Percentiles rank a stretch among this genome's conserved stretches.
Conservation (phyloP, 805 yeast species). For the Metschnikowia borealis region DNA sequence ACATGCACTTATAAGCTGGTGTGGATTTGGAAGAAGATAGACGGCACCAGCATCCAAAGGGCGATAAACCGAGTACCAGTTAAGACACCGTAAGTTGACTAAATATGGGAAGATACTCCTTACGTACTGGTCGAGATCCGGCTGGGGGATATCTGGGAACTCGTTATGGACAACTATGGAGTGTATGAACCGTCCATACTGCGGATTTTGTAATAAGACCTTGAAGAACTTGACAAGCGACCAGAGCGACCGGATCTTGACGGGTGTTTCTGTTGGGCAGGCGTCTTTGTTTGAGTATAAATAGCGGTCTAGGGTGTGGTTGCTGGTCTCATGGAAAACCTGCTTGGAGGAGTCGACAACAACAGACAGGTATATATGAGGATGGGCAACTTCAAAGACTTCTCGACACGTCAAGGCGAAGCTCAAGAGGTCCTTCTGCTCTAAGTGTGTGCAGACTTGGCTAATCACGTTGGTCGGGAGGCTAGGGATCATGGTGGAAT, state of each 20-base stretch:
- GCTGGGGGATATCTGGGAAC: conserved; percentile 15
- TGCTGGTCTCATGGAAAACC: conserved; percentile 4
- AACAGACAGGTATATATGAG: conserved; percentile 10
- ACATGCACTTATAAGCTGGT: conserved; percentile 6
- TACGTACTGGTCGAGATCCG: conserved; percentile 9
- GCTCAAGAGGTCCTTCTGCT: conserved; percentile 12
- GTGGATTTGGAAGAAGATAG: conserved; percentile 7
- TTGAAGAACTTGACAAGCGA: conserved; percentile 13
- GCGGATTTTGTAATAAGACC: conserved; percentile 7
- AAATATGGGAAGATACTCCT: conserved; percentile 8
- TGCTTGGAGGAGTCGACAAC: conserved; percentile 13
- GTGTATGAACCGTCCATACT: conserved; percentile 6
- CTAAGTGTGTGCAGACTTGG: conserved; percentile 7
- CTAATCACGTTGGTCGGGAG: conserved; percentile 11
- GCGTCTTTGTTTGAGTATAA: background rate
- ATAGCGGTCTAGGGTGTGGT: background rate
- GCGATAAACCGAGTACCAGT: conserved; percentile 11
- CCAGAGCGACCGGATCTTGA: conserved; percentile 15
- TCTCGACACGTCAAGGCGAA: conserved; percentile 11
- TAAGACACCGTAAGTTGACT: conserved; percentile 6
- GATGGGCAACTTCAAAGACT: conserved; percentile 5
- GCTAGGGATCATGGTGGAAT: background rate
- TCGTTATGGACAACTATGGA: conserved; percentile 7
- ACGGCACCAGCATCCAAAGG: conserved; percentile 11
- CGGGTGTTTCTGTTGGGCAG: conserved; percentile 5